Evolutionary conservation across 768 basidiomycete species (phyloP).

Genomic region (Mycena albidolilacea): DNA sequence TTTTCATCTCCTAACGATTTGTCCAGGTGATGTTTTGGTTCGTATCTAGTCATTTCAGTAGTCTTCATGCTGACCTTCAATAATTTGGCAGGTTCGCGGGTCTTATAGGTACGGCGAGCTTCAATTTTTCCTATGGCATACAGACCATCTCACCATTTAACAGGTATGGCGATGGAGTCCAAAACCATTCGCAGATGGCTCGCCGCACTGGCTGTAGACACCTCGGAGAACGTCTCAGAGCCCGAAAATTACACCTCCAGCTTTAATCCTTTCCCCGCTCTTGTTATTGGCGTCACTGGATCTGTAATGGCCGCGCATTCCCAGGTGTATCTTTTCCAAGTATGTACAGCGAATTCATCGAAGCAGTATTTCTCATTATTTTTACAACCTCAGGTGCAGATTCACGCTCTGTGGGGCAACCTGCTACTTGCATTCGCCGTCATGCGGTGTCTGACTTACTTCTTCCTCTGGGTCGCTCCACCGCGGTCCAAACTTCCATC

Average conservation of each 20-base stretch:
- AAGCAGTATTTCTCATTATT: background rate
- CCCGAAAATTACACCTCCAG: constrained; percentile 82
- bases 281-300: constrained; percentile 95
- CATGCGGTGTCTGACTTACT: constrained; percentile 90
- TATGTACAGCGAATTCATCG: constrained; percentile 56
- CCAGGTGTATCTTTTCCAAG: constrained; percentile 89
- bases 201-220: constrained; percentile 65
- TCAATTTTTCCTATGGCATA: background rate
- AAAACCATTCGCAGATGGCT: constrained; percentile 81
- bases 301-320: constrained; percentile 94
- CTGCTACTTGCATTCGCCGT: constrained; percentile 84
- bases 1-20: constrained; percentile 17
- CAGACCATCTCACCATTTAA: background rate
- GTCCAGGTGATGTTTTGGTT: constrained; percentile 83
- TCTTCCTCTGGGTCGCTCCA: constrained; percentile 93
- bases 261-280: constrained; percentile 94
- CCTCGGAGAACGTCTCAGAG: constrained; percentile 66
- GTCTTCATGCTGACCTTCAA: background rate
- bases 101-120: constrained; percentile 65
- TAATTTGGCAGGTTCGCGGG: constrained; percentile 80
- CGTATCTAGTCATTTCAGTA: background rate
- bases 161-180: constrained; percentile 88
- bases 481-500: constrained; percentile 89
- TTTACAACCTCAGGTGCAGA: constrained; percentile 76
- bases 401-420: constrained; percentile 94